A percentile compares a stretch with the other conserved stretches of the same genome.
Evolutionary conservation across 2,329 filamentous ascomycete genomes (phyloP).

Genomic region (Nothophaeocryptopus gaeumannii): DNA sequence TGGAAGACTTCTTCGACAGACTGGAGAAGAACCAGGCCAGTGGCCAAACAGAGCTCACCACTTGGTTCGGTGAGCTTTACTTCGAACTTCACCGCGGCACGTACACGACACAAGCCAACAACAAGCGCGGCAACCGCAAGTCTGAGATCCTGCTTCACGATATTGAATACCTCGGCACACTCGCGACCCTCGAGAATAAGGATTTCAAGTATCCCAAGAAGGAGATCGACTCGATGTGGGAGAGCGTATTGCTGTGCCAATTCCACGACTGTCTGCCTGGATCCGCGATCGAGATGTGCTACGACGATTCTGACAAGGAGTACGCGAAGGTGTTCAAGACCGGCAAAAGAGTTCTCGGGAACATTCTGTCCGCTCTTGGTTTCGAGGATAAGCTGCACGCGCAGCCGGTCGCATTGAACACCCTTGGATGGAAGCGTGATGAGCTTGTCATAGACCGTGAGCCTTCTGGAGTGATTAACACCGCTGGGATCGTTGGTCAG

Average conservation of each 20-base stretch:
- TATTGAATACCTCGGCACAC: constrained; percentile 80
- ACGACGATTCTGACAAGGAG: constrained; percentile 87
- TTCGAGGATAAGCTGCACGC: constrained; percentile 49
- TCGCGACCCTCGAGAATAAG: constrained; percentile 69
- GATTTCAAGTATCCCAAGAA: constrained; percentile 87
- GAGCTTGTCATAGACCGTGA: constrained; percentile 9
- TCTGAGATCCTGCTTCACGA: constrained; percentile 82
- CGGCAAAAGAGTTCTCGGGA: constrained; percentile 67
- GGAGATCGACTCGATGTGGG: constrained; percentile 96
- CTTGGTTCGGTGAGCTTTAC: constrained; percentile 97
- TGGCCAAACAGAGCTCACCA: constrained; percentile 69
- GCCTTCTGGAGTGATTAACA: not conserved
- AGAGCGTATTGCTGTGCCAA: constrained; percentile 83
- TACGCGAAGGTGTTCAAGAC: constrained; percentile 80
- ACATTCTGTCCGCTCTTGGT: constrained; percentile 66
- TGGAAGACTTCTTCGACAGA: constrained; percentile 89
- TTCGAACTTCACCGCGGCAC: constrained; percentile 96
- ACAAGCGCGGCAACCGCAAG: constrained; percentile 89
- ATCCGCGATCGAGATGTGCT: constrained; percentile 96
- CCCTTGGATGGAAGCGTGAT: constrained; percentile 74
- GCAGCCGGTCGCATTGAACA: constrained; percentile 70
- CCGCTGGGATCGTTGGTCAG: constrained; percentile 16
- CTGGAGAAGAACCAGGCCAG: constrained; percentile 71
- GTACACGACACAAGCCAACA: constrained; percentile 88
- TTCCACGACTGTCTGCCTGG: constrained; percentile 97